Conservation (phyloP, 345 rosid genomes). For the Toxicodendron radicans region DNA sequence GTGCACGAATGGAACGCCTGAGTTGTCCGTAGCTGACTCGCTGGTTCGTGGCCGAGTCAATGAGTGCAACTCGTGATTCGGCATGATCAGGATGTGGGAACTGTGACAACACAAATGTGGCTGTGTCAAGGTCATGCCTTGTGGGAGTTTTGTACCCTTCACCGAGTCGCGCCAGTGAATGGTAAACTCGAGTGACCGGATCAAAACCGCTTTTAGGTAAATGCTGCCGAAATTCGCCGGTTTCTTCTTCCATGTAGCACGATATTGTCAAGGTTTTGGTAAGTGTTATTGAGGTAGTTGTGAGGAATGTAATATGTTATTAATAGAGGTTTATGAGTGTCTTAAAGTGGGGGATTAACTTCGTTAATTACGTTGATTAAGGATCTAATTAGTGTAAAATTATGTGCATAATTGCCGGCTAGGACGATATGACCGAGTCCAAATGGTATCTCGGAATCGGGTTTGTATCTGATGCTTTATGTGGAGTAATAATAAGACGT, state of each 20-base stretch:
- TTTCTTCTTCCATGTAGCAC: constrained; percentile 17
- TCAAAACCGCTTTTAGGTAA: constrained; percentile 36
- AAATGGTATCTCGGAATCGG: neutral
- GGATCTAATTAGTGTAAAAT: neutral
- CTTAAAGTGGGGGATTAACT: neutral
- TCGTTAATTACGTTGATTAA: constrained; percentile 15
- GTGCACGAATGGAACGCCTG: constrained; percentile 38
- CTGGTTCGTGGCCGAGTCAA: constrained; percentile 38
- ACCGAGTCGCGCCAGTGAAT: constrained; percentile 32
- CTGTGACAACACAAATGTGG: constrained; percentile 42
- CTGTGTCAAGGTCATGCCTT: constrained; percentile 32
- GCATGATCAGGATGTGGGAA: constrained; percentile 40
- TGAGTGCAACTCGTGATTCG: constrained; percentile 39
- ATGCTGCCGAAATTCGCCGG: neutral
- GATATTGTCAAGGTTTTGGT: neutral
- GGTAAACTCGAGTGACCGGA: constrained; percentile 41
- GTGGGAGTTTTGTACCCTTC: constrained; percentile 37
- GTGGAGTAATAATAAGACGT: neutral
- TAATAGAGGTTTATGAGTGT: neutral
- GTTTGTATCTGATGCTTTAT: neutral
- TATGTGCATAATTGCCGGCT: constrained; percentile 18
- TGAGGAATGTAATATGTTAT: neutral
- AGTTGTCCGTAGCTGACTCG: constrained; percentile 45
- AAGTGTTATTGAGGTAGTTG: neutral
- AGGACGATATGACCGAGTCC: constrained; percentile 4